phyloP scores from a whole-genome alignment of 2,329 filamentous ascomycete genomes.

The Colletotrichum sidae region DNA sequence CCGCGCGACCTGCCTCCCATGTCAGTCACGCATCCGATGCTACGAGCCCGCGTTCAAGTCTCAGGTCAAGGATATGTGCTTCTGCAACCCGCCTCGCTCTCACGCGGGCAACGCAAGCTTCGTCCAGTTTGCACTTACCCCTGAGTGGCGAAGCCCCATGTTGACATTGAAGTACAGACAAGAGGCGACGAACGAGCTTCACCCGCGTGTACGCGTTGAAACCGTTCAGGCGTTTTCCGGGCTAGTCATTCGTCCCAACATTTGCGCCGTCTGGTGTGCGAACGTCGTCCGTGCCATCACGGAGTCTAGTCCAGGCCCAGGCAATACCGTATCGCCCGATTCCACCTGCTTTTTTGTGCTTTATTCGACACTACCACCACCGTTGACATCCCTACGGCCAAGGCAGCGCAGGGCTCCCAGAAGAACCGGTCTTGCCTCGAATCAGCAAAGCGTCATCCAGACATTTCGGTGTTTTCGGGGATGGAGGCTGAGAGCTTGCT shows the following conservation, averaged over 20 bases:
- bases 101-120: not conserved
- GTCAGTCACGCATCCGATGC: not conserved
- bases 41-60: constrained; percentile 5
- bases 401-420: too few species aligned
- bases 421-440: not conserved
- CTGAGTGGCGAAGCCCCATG: constrained; percentile 9
- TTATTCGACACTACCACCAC: too few species aligned
- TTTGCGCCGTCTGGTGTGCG: not conserved
- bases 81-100: not conserved
- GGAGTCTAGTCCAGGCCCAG: too few species aligned
- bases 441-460: not conserved
- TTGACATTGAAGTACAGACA: constrained; percentile 7
- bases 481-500: too few species aligned
- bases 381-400: too few species aligned
- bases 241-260: constrained; percentile 31
- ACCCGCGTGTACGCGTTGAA: not conserved
- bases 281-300: constrained; percentile 19
- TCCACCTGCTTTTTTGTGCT: too few species aligned
- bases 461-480: not conserved
- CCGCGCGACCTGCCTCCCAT: constrained; percentile 2
- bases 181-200: constrained; percentile 1
- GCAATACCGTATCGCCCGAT: too few species aligned
- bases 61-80: constrained; percentile 3
- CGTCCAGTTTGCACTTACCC: constrained; percentile 7
- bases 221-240: constrained; percentile 3